Percentiles rank a stretch among this genome's conserved stretches.
Evolutionary conservation across 2,329 filamentous ascomycete genomes (phyloP).

Genomic region (Epichloe brachyelytri): DNA sequence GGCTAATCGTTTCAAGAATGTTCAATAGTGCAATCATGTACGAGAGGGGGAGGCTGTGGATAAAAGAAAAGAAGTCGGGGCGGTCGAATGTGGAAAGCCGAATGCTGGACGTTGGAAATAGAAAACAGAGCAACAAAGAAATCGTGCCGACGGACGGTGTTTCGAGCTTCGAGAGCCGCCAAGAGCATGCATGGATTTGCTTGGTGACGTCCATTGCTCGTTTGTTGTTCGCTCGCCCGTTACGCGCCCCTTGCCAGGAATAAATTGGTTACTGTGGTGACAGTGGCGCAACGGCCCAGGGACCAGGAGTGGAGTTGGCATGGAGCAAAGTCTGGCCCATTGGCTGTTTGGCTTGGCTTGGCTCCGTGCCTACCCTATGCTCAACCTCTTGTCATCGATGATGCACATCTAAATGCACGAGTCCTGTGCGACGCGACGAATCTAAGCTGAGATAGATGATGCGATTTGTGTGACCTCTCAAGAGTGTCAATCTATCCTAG

Average conservation of each 20-base stretch:
- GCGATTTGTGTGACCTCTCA: no score
- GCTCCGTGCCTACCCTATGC: no score
- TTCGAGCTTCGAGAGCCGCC: background rate
- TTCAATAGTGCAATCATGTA: constrained; percentile 4
- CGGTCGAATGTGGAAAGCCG: background rate
- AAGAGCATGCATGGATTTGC: background rate
- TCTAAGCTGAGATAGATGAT: no score
- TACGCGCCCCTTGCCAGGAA: background rate
- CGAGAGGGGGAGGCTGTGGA: background rate
- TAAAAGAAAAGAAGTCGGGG: background rate
- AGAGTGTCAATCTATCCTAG: no score
- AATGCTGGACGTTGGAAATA: background rate
- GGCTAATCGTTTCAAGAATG: constrained; percentile 4
- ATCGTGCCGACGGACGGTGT: background rate
- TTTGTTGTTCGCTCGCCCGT: constrained; percentile 8
- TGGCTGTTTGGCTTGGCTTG: no score
- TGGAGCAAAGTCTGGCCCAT: no score
- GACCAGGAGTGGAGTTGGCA: background rate
- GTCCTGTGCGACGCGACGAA: no score
- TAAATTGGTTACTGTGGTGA: constrained; percentile 4
- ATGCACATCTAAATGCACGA: no score
- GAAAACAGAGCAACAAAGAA: background rate
- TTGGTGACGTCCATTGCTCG: constrained; percentile 5
- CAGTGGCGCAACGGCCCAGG: background rate
- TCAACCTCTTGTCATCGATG: no score